Conservation (phyloP, 768 basidiomycete genomes). For the Lentinula edodes region DNA sequence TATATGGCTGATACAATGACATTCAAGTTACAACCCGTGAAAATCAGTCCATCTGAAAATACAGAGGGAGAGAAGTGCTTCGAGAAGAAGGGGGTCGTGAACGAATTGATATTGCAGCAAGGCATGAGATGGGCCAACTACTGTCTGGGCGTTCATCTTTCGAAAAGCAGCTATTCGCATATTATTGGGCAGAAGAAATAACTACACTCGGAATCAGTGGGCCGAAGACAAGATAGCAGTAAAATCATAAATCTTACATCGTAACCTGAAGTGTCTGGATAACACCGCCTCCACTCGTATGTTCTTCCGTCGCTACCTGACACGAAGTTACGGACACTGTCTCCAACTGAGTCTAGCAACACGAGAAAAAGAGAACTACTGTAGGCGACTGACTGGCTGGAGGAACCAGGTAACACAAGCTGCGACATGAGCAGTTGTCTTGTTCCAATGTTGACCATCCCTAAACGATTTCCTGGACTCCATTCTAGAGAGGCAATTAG, state of each 20-base stretch:
- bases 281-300: slow-evolving; percentile 62
- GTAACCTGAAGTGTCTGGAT: slow-evolving; percentile 45
- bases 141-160: slow-evolving; percentile 44
- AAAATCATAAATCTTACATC: slow-evolving; percentile 40
- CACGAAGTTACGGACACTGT: slow-evolving; percentile 54
- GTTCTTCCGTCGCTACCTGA: slow-evolving; percentile 47
- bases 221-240: slow-evolving; percentile 2
- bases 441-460: slow-evolving; percentile 50
- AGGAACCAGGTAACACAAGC: slow-evolving; percentile 50
- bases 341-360: slow-evolving; percentile 2
- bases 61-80: slow-evolving; percentile 60
- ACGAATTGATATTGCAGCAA: slow-evolving; percentile 60
- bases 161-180: slow-evolving; percentile 54
- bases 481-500: slow-evolving; percentile 45
- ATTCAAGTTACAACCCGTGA: slow-evolving; percentile 32
- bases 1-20: not conserved
- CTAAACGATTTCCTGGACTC: slow-evolving; percentile 48
- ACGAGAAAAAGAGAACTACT: slow-evolving; percentile 10
- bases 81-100: slow-evolving; percentile 53
- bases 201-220: slow-evolving; percentile 22
- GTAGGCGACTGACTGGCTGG: slow-evolving; percentile 34
- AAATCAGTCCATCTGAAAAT: slow-evolving; percentile 74
- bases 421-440: slow-evolving; percentile 58
- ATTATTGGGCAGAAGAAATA: slow-evolving; percentile 39
- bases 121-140: slow-evolving; percentile 60